These are phyloP conservation scores for Endoconidiophora polonica DNA, from an alignment of 2,329 filamentous ascomycete species.

Conservation along the genomic window DNA sequence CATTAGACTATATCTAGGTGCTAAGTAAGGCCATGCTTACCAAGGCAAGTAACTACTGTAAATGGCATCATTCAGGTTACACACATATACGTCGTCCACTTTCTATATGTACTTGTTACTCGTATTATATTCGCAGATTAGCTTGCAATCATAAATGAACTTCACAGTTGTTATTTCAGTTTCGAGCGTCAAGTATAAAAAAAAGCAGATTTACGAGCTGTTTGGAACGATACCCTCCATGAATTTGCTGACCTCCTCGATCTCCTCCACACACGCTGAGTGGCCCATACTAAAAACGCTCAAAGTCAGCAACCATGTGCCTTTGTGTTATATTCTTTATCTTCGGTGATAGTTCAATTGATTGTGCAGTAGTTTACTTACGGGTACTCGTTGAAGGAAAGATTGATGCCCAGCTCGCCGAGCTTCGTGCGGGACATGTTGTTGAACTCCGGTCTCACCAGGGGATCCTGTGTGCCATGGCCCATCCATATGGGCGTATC, in stretches of 20 bases:
- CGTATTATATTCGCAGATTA: no score
- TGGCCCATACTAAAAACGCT: constrained; percentile 38
- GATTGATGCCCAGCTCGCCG: constrained; percentile 51
- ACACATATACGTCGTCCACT: no score
- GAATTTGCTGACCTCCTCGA: constrained; percentile 61
- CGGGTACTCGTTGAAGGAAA: constrained; percentile 62
- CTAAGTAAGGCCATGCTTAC: no score
- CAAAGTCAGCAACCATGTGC: not conserved
- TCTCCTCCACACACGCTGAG: constrained; percentile 58
- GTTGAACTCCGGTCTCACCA: constrained; percentile 57
- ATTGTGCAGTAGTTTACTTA: constrained; percentile 24
- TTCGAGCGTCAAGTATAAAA: not conserved
- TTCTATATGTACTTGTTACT: no score
- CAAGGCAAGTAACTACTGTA: no score
- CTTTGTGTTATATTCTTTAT: not conserved
- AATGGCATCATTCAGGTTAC: no score
- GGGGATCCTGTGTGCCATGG: constrained; percentile 62
- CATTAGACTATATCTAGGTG: no score
- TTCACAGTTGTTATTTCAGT: not conserved
- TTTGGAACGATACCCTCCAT: constrained; percentile 29
- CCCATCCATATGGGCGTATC: constrained; percentile 76
- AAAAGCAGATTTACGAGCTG: constrained; percentile 13
- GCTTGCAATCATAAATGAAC: not conserved
- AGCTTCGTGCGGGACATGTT: constrained; percentile 48
- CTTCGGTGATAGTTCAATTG: no score